phyloP scores from a whole-genome alignment of 768 basidiomycete genomes.

The Gyrodon lividus region DNA sequence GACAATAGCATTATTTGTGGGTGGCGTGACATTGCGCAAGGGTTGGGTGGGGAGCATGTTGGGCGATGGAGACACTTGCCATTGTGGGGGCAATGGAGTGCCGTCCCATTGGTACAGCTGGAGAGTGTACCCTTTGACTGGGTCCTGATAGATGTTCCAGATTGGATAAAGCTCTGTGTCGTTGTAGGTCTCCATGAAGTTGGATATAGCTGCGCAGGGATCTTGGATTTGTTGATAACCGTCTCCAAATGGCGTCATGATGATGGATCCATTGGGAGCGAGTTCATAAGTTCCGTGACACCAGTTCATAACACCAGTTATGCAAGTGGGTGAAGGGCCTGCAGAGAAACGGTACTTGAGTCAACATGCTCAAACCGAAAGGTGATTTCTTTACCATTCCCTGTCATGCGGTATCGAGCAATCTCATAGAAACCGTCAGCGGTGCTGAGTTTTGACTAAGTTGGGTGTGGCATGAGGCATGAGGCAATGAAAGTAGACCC shows the following conservation, averaged over 20 bases:
- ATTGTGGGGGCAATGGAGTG: conserved; percentile 67
- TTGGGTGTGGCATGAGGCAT: not conserved
- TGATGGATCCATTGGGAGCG: conserved; percentile 76
- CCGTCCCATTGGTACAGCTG: conserved; percentile 82
- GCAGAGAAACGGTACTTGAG: conserved; percentile 2
- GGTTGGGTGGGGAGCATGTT: conserved; percentile 81
- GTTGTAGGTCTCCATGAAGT: conserved; percentile 85
- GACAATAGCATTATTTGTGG: conserved; percentile 17
- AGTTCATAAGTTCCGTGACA: conserved; percentile 78
- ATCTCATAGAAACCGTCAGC: conserved; percentile 80
- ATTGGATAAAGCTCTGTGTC: conserved; percentile 58
- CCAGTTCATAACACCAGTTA: conserved; percentile 86
- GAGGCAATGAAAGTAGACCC: conserved; percentile 26
- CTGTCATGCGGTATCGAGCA: conserved; percentile 83
- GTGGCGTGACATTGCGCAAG: conserved; percentile 54
- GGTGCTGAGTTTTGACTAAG: conserved; percentile 43
- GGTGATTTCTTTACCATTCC: conserved; percentile 65
- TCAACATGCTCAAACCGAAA: not conserved
- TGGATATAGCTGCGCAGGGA: conserved; percentile 84
- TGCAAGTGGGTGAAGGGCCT: conserved; percentile 86
- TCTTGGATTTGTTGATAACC: conserved; percentile 96
- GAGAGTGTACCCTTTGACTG: conserved; percentile 59
- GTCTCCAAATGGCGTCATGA: conserved; percentile 72
- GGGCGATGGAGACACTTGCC: conserved; percentile 65
- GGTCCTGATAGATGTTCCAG: conserved; percentile 78